Conservation (phyloP, 176 grass and related monocot genomes). For the Guadua angustifolia region DNA sequence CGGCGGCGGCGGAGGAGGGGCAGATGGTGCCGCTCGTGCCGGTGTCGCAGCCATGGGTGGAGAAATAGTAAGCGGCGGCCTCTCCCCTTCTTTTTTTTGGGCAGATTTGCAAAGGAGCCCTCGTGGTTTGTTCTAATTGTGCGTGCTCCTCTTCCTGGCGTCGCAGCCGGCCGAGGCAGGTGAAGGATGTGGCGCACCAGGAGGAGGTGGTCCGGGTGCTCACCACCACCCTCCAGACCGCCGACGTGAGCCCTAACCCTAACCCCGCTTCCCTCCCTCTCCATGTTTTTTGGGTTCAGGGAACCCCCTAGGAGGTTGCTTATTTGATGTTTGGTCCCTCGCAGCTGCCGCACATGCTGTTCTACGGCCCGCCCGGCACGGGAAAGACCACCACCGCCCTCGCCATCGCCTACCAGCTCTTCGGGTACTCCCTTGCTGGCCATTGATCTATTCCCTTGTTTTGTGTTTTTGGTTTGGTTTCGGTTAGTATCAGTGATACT, state of each 20-base stretch:
- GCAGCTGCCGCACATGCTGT: slow-evolving; percentile 95
- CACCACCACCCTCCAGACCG: slow-evolving; percentile 91
- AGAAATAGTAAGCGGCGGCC: slow-evolving; percentile 76
- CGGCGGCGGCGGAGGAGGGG: background rate
- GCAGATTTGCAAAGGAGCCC: slow-evolving; percentile 13
- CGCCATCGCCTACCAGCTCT: slow-evolving; percentile 92
- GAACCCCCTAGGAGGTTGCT: slow-evolving; percentile 9
- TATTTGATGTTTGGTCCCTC: slow-evolving; percentile 40
- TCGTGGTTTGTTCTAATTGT: slow-evolving; percentile 17
- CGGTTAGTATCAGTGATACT: background rate
- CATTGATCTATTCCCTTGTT: background rate
- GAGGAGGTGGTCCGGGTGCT: slow-evolving; percentile 93
- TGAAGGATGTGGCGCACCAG: slow-evolving; percentile 98
- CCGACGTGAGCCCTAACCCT: slow-evolving; percentile 67
- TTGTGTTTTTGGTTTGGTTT: background rate
- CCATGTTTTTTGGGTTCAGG: background rate
- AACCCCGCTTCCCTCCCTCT: background rate
- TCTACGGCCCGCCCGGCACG: slow-evolving; percentile 92
- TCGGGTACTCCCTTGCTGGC: slow-evolving; percentile 55
- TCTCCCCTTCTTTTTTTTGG: background rate
- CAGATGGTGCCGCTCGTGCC: slow-evolving; percentile 72
- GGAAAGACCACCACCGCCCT: slow-evolving; percentile 95
- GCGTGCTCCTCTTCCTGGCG: background rate
- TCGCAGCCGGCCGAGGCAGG: slow-evolving; percentile 85
- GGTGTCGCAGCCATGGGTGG: slow-evolving; percentile 94